phyloP scores from a whole-genome alignment of 805 yeast species.

The Starmerella gropengiesseri region DNA sequence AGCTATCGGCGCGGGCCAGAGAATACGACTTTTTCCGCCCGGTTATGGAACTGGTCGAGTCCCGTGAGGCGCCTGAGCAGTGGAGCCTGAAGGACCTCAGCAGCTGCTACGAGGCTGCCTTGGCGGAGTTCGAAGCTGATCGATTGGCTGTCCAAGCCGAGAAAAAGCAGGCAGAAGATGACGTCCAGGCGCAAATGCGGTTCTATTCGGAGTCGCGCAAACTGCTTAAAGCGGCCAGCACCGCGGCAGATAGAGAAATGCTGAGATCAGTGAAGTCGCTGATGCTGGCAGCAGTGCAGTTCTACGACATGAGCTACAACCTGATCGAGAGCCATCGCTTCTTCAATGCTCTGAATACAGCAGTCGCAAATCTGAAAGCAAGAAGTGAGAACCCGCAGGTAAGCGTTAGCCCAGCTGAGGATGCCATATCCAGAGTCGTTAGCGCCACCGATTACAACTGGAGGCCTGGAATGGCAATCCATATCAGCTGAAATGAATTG shows the following conservation, averaged over 20 bases:
- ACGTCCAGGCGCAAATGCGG: background rate
- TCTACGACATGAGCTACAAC: conserved; percentile 1
- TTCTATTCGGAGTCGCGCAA: background rate
- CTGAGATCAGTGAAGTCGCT: background rate
- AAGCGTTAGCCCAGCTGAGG: background rate
- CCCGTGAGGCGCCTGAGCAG: background rate
- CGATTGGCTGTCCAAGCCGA: background rate
- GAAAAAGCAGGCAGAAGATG: background rate
- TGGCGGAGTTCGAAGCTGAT: background rate
- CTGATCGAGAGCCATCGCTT: background rate
- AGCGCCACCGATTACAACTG: background rate
- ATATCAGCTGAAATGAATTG: background rate
- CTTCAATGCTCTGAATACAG: conserved; percentile 1
- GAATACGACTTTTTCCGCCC: conserved; percentile 3
- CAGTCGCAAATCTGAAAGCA: background rate
- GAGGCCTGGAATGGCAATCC: conserved; percentile 7
- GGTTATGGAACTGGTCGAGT: background rate
- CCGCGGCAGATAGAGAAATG: background rate
- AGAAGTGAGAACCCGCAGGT: background rate
- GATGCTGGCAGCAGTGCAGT: conserved; percentile 1
- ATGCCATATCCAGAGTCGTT: background rate
- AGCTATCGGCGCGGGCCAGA: background rate
- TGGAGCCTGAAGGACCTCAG: conserved; percentile 3
- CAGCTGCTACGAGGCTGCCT: background rate
- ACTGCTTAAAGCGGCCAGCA: background rate